Percentiles rank a stretch among this genome's conserved stretches.
These are phyloP conservation scores for Aspergillus tamarii DNA, from an alignment of 2,329 filamentous ascomycete species.

Conservation along the genomic window DNA sequence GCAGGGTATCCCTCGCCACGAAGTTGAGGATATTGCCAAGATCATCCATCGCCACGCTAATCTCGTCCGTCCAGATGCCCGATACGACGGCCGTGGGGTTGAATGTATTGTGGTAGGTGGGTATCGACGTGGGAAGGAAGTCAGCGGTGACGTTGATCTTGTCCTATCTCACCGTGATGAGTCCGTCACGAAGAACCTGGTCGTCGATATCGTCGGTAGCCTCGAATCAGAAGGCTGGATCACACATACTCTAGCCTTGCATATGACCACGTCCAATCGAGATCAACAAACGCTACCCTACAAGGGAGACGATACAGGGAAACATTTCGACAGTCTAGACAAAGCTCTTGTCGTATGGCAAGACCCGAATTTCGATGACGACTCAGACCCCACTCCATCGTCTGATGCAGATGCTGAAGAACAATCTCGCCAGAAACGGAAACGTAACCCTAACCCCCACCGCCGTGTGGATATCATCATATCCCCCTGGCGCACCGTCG, in stretches of 20 bases:
- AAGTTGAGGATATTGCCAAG: conserved; percentile 71
- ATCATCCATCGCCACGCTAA: conserved; percentile 70
- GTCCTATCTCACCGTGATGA: conserved; percentile 80
- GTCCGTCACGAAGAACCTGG: conserved; percentile 66
- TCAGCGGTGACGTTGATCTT: conserved; percentile 82
- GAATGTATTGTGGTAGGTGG: conserved; percentile 74
- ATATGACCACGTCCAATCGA: conserved; percentile 70
- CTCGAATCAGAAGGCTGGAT: conserved; percentile 73
- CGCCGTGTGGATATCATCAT: conserved; percentile 91
- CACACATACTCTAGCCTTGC: conserved; percentile 78
- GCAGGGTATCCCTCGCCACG: conserved; percentile 68
- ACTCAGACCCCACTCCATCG: conserved; percentile 23
- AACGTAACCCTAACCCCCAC: conserved; percentile 71
- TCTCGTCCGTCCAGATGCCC: conserved; percentile 55
- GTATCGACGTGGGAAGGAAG: conserved; percentile 75
- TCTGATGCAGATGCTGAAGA: conserved; percentile 7
- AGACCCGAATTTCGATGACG: conserved; percentile 57
- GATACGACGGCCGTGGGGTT: conserved; percentile 47
- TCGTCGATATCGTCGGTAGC: conserved; percentile 69
- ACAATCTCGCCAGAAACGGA: conserved; percentile 20
- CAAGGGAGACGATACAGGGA: conserved; percentile 45
- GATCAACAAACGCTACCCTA: conserved; percentile 68
- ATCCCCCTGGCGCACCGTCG: conserved; percentile 82
- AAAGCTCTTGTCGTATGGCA: conserved; percentile 95
- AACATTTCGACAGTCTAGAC: conserved; percentile 81